A percentile compares a stretch with the other conserved stretches of the same genome.
Evolutionary conservation across 2,329 filamentous ascomycete genomes (phyloP).

Genomic region (Xylariales sp.): DNA sequence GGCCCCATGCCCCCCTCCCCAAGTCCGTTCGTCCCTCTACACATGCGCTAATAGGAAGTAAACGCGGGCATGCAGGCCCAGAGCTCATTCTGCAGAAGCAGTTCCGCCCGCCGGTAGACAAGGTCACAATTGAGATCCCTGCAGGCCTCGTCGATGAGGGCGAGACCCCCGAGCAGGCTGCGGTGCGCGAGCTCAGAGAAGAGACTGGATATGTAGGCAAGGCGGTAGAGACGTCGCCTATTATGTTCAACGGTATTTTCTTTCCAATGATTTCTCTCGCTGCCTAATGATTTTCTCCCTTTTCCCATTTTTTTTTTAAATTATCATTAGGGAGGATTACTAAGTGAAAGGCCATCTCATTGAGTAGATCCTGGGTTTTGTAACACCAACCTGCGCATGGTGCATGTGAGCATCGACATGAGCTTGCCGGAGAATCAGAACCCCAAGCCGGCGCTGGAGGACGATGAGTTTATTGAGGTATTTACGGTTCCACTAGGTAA

Average conservation of each 20-base stretch:
- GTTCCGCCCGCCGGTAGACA: conserved; percentile 31
- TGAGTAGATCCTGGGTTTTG: conserved; percentile 63
- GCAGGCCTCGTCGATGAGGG: conserved; percentile 33
- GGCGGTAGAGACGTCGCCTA: conserved; percentile 30
- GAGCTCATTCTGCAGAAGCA: conserved; percentile 32
- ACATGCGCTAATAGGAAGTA: no score
- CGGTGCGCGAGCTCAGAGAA: conserved; percentile 32
- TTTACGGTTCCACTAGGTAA: conserved; percentile 63
- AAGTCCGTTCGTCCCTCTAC: no score
- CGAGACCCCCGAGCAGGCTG: conserved; percentile 30
- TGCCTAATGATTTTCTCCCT: neutral
- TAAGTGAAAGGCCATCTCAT: no score
- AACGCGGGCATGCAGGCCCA: no score
- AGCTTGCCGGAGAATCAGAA: conserved; percentile 64
- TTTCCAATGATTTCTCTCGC: neutral
- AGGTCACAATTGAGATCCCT: conserved; percentile 32
- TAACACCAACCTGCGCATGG: conserved; percentile 63
- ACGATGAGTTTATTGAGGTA: conserved; percentile 78
- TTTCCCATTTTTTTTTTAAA: no score
- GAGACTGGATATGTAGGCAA: conserved; percentile 34
- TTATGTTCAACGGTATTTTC: conserved; percentile 25
- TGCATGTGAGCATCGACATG: conserved; percentile 72
- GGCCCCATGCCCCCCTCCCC: no score
- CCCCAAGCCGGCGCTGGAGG: conserved; percentile 66
- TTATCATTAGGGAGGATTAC: no score